Conservation (phyloP, 2,329 filamentous ascomycete species). For the Bertia moriformis region DNA sequence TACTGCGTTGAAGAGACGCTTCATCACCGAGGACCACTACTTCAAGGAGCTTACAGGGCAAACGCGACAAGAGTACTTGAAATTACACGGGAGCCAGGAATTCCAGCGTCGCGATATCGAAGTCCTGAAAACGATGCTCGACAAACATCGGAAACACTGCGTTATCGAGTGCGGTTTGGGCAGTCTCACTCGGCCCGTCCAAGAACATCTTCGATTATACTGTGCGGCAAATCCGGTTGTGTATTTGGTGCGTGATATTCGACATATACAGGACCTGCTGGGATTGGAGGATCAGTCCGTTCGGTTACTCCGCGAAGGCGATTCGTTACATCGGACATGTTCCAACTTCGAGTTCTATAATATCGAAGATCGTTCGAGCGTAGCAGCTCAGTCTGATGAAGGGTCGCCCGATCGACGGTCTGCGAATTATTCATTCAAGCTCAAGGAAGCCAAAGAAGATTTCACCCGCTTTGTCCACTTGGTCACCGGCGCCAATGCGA, state of each 20-base stretch:
- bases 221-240: constrained; percentile 53
- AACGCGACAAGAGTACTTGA: constrained; percentile 42
- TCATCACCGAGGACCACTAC: constrained; percentile 54
- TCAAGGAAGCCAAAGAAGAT: constrained; percentile 45
- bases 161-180: constrained; percentile 58
- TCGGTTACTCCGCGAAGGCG: constrained; percentile 36
- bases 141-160: constrained; percentile 39
- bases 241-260: constrained; percentile 51
- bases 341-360: constrained; percentile 64
- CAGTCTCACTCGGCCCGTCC: constrained; percentile 44
- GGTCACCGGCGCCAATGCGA: constrained; percentile 34
- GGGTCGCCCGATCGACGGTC: constrained; percentile 18
- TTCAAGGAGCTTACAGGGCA: constrained; percentile 52
- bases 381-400: constrained; percentile 8
- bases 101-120: constrained; percentile 48
- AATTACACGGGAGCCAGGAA: constrained; percentile 40
- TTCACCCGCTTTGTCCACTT: constrained; percentile 44
- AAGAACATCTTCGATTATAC: constrained; percentile 41
- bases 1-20: constrained; percentile 47
- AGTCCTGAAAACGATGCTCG: constrained; percentile 45
- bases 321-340: constrained; percentile 41
- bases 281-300: constrained; percentile 34
- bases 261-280: constrained; percentile 44
- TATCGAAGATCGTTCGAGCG: constrained; percentile 30
- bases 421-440: constrained; percentile 29